Base-by-base conservation (phyloP, 2,329 filamentous ascomycete genomes). In the Fusarium buharicum region DNA sequence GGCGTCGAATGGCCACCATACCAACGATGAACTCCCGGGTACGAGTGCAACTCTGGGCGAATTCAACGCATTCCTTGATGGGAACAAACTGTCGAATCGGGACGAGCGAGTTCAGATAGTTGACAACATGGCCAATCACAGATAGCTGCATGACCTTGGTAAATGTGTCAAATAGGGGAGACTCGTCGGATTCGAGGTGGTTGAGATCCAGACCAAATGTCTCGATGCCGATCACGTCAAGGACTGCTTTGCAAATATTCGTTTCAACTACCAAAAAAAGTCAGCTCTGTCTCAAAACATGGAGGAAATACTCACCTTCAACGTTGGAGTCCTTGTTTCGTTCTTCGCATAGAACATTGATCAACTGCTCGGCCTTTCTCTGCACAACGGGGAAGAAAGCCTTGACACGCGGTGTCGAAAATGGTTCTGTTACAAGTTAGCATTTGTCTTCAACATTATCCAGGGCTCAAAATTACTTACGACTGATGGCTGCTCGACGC, bases 71-170 rank as follows among this genome's bases (percentile, higher is more conserved):
- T 24, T 74, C 74, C 37, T 73, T 67, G 6, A 79, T 40, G 0
- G 77, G 77, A 3, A 72, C 28, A 9, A 78, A 68, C 62, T 72
- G 74, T n/a, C 75, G 67, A 16, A 77, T 69, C 0, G 76, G 76
- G 12, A 77, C 28, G 27, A 76, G 62, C 4, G 70, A 70, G 64
- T 76, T 75, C 38, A 77, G 53, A 28, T 71, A 73, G 37, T 75
- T 73, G 60, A 71, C 47, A 8, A 73, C 28, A 47, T 73, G 70
- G 11, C 64, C 64, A 39, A 55, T 48, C 9, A 53, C 36, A 6
- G 69, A 67, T 11, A 62, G 71, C 28, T 70, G 64, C 71, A 73
- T 73, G 38, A 62, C 68, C 12, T 48, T 51, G 28, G 55, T 56
- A 31, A 73, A 66, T 20, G 55, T 54, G 9, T 65, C 52, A 46